Evolutionary conservation across 495 filamentous ascomycete species (phyloP), one percentile per base, ranked within the genome.

Genomic region (Apodospora peruviana): DNA sequence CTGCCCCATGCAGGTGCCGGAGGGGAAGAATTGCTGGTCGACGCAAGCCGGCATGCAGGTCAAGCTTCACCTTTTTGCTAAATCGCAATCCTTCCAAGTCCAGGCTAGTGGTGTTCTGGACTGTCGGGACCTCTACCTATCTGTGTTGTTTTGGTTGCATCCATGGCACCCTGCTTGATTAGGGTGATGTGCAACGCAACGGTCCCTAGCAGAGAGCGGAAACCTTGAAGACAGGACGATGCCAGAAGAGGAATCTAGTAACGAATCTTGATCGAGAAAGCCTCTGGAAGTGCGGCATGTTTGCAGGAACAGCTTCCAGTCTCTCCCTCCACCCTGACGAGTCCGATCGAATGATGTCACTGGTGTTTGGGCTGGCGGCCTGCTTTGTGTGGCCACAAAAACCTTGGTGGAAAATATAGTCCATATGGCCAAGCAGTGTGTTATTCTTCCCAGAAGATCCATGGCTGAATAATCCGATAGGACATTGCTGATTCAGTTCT

Each of bases 1-100:
- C 53, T 51, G 43, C 41, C 48, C 40, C 48, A 2, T 53, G 32
- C 47, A 48, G 48, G n/a, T 48, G 43, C 51, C 55, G 55, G 51
- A 40, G 45, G 47, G 47, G 44, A 46, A 51, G 50, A 46, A 55
- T 50, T 41, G 42, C 45, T 52, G 44, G 34, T 35, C 42, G 29
- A 45, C 21, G 21, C 43, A 42, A 12, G 24, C 29, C 29, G 21
- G 22, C 45, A 45, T 51, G 42, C 39, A 45, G 10, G 20, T 45
- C 24, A 18, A 35, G 39, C 38, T 24, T 42, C 35, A 17, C 37
- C 9, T 22, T 48, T 49, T 50, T 50, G 47, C 47, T 38, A 51
- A 55, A 51, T 51, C 47, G 36, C 38, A 36, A 43, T 47, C 47
- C 43, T 45, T 45, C 51, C 43, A 18, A 34, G 36, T 44, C 25